A percentile compares a stretch with the other conserved stretches of the same genome.
These are phyloP conservation scores for Entrophospora sp. DNA, from an alignment of 192 early-diverging fungal genomes.

Conservation along the genomic window DNA sequence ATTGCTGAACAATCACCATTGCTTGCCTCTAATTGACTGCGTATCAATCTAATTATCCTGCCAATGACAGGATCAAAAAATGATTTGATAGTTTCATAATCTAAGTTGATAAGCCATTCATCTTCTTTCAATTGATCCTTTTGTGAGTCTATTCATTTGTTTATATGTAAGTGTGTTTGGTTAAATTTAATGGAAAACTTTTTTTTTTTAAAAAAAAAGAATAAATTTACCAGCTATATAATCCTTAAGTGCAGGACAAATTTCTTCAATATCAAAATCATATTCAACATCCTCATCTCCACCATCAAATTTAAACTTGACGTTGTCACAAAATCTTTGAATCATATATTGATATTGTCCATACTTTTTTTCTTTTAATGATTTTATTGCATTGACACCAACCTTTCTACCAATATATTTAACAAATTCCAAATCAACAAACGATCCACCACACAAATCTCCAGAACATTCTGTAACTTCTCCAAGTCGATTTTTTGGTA, in stretches of 20 bases:
- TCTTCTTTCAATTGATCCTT: conserved; percentile 16
- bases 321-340: background rate
- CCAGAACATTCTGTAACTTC: background rate
- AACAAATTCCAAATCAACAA: background rate
- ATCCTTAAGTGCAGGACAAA: no score
- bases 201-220: no score
- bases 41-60: conserved; percentile 39
- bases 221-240: no score
- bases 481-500: no score
- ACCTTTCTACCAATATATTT: conserved; percentile 25
- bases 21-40: conserved; percentile 36
- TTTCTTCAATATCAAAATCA: no score
- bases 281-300: no score
- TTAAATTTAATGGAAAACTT: no score
- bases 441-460: background rate
- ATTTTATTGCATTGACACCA: conserved; percentile 27
- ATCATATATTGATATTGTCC: background rate
- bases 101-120: conserved; percentile 25
- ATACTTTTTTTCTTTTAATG: conserved; percentile 26
- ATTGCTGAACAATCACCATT: conserved; percentile 33
- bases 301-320: no score
- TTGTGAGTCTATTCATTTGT: no score
- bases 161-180: no score
- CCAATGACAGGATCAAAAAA: conserved; percentile 50
- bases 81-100: background rate